Percentiles rank a stretch among this genome's conserved stretches.
phyloP scores from a whole-genome alignment of 768 basidiomycete species.

The Tricholoma sp. region DNA sequence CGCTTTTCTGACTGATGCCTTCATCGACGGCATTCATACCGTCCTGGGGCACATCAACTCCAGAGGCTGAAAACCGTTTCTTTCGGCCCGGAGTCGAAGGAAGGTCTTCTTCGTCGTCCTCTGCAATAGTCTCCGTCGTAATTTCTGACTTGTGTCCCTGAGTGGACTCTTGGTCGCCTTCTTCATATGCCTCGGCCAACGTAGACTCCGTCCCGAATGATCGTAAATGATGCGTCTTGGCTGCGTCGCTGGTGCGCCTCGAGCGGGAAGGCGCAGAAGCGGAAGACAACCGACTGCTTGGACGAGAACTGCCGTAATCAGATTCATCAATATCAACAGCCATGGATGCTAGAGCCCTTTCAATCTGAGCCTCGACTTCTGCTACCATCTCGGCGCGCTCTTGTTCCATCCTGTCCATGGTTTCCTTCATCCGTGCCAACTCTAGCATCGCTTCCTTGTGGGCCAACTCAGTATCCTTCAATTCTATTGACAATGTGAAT shows the following conservation, averaged over 20 bases:
- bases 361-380: conserved; percentile 91
- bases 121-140: conserved; percentile 50
- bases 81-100: conserved; percentile 43
- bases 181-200: conserved; percentile 62
- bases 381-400: conserved; percentile 88
- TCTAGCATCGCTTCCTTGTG: conserved; percentile 79
- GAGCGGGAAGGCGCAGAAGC: conserved; percentile 49
- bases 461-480: conserved; percentile 76
- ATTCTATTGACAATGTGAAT: conserved; percentile 41
- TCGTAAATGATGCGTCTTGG: conserved; percentile 49
- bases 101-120: conserved; percentile 51
- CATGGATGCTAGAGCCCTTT: conserved; percentile 81
- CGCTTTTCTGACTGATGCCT: conserved; percentile 78
- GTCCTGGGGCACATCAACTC: conserved; percentile 60
- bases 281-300: conserved; percentile 61
- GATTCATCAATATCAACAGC: conserved; percentile 75
- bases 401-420: conserved; percentile 84
- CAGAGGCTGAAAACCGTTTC: conserved; percentile 78
- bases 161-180: conserved; percentile 30
- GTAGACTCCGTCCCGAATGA: conserved; percentile 80
- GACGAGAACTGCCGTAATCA: conserved; percentile 68
- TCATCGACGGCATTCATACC: conserved; percentile 86
- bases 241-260: conserved; percentile 56
- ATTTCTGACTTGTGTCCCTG: conserved; percentile 33
- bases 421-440: conserved; percentile 75